Percentiles rank a stretch among this genome's conserved stretches.
phyloP scores from a whole-genome alignment of 441 rosid genomes.

The Pelargonium exstipulatum region DNA sequence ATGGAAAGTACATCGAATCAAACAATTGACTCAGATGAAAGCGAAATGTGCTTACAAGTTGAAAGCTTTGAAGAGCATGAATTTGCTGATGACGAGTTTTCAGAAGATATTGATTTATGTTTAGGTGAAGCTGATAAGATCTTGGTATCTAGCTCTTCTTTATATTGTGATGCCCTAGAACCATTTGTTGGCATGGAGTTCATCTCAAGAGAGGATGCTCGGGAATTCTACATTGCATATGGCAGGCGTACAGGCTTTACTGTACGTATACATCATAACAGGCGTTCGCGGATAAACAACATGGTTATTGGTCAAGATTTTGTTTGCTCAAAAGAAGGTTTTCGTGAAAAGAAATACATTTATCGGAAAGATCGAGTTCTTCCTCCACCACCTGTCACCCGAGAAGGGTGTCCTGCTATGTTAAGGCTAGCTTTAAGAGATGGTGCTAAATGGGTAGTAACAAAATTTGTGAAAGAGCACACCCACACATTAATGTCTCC shows the following conservation, averaged over 20 bases:
- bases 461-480: constrained; percentile 42
- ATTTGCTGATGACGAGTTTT: constrained; percentile 32
- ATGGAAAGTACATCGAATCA: constrained; percentile 40
- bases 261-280: constrained; percentile 48
- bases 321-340: constrained; percentile 55
- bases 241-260: constrained; percentile 42
- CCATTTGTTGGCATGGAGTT: constrained; percentile 42
- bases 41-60: constrained; percentile 30
- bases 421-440: constrained; percentile 44
- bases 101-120: constrained; percentile 32
- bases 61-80: constrained; percentile 32
- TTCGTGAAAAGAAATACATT: constrained; percentile 49
- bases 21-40: constrained; percentile 37
- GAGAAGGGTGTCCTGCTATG: constrained; percentile 54
- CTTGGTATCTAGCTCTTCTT: constrained; percentile 28
- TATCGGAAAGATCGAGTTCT: constrained; percentile 49
- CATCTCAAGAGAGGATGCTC: constrained; percentile 46
- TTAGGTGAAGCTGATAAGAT: constrained; percentile 37
- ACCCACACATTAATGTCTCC: constrained; percentile 41
- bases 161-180: constrained; percentile 23
- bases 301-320: constrained; percentile 51
- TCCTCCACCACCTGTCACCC: constrained; percentile 47
- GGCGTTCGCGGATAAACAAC: constrained; percentile 46
- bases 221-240: constrained; percentile 41
- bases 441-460: constrained; percentile 46